Evolutionary conservation across 2,329 filamentous ascomycete species (phyloP), one percentile per base, ranked within the genome.

Genomic region (Fusarium acutatum): DNA sequence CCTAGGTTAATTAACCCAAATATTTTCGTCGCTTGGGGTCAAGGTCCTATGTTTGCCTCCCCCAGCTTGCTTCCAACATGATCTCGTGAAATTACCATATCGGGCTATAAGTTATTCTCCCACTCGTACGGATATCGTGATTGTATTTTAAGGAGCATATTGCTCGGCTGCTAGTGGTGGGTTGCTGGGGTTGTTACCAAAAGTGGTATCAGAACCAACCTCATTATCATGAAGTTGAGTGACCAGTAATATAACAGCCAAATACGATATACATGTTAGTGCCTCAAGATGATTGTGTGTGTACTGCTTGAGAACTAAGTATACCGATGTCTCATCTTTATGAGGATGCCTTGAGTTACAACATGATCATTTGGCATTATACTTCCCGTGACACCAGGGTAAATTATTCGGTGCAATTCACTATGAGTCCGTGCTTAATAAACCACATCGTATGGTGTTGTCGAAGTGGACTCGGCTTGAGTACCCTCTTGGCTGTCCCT

Each of bases 381-480:
- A 35, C 40, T 18, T 10, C 10, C 40, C 15, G 34, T 30, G 12
- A 9, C 7, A 28, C n/a, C 32, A 30, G 67, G 67, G 34, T 73
- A 74, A 73, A 74, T 68, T 68, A 67, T 69, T 73, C 71, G 71
- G 62, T 37, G 56, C 46, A 22, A 24, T 10, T 26, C 6, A 35
- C 24, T 37, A 64, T 26, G 32, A 64, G 71, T 11, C 32, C 24
- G 34, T 35, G 24, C n/a, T 46, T 60, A 35, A 44, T 44, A 53
- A 35, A 68, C 34, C 38, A 52, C 47, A 50, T 52, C 24, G 26
- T n/a, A 38, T 44, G 26, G 34, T 8, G 32, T 32, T 22, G 46
- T 38, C 30, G 26, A 54, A 30, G 40, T 50, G 54, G 54, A 30
- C 40, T 61, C 44, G 49, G 49, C 46, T 44, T 54, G 57, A 46